Evolutionary conservation across 108 stramenopile species (phyloP), one percentile per base, ranked within the genome.

Genomic region (Cyclotella cryptica): DNA sequence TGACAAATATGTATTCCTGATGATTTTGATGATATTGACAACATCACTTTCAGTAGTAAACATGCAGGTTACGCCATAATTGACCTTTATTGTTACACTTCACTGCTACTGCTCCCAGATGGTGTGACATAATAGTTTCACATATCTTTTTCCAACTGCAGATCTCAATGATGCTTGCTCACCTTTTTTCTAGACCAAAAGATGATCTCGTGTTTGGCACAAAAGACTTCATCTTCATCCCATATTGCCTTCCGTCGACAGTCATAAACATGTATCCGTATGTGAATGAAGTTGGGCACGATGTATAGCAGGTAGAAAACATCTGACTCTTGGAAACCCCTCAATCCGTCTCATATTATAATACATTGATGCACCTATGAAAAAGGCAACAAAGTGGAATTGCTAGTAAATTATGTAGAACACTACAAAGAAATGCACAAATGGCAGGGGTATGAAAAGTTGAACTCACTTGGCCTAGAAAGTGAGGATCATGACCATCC

Each of bases 181-280:
- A 24, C 54, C 24, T 1, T 65, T 40, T 14, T 22, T 21, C 11
- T 29, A 62, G 83, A 84, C 55, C 79, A 79, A 15, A 84, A 84
- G 49, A 75, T 67, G 75, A 80, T 3, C 27, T 80, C 10, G 53
- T 78, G 8, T 84, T 80, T 47, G 19, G 68, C 14, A 62, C 80
- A 21, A 84, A 84, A 62, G 79, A 84, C 35, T 84, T 80, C 29
- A 51, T 84, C 15, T 84, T n/a, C n/a, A n/a, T n/a, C n/a, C n/a
- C n/a, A n/a, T n/a, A n/a, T n/a, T n/a, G n/a, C n/a, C n/a, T n/a
- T n/a, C n/a, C n/a, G n/a, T 84, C 18, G 30, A 76, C 17, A 74
- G 74, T 4, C 39, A 76, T 4, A 68, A 69, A 13, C 74, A 80
- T 40, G 79, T 78, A 9, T 10, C 79, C 79, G 83, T 84, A 84